Conservation (phyloP, 108 stramenopile genomes). For the Fragilaria radians region DNA sequence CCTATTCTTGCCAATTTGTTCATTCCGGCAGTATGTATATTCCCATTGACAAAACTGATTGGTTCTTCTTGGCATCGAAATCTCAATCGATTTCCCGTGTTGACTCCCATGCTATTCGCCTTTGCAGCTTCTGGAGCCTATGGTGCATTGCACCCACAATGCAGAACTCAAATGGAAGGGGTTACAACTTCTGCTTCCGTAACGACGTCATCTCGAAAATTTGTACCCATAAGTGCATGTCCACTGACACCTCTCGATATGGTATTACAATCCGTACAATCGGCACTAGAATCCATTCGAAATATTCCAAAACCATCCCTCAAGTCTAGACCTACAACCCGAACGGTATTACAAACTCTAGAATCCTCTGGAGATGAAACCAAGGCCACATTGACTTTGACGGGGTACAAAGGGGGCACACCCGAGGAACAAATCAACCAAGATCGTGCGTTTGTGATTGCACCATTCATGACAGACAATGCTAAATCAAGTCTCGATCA, state of each 20-base stretch:
- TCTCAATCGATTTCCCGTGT: no score
- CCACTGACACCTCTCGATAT: background rate
- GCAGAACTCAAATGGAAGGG: no score
- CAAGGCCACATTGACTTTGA: constrained; percentile 45
- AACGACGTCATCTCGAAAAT: no score
- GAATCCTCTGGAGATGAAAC: constrained; percentile 29
- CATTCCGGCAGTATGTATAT: no score
- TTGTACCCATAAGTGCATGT: constrained; percentile 7
- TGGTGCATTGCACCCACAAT: no score
- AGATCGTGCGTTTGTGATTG: constrained; percentile 46
- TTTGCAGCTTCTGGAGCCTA: no score
- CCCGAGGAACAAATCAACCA: constrained; percentile 53
- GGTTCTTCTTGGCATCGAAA: no score
- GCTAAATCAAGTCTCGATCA: background rate
- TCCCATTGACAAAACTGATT: no score
- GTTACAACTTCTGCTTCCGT: no score
- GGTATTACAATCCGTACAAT: background rate
- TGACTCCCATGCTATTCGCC: no score
- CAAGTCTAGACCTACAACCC: background rate
- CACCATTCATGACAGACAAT: constrained; percentile 15
- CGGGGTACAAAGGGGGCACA: constrained; percentile 54
- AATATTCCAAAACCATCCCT: background rate
- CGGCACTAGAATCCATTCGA: background rate
- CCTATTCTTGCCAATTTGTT: no score
- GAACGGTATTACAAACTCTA: constrained; percentile 5